A percentile compares a stretch with the other conserved stretches of the same genome.
phyloP scores from a whole-genome alignment of 129 eudicot genomes.

The Escallonia herrerae region DNA sequence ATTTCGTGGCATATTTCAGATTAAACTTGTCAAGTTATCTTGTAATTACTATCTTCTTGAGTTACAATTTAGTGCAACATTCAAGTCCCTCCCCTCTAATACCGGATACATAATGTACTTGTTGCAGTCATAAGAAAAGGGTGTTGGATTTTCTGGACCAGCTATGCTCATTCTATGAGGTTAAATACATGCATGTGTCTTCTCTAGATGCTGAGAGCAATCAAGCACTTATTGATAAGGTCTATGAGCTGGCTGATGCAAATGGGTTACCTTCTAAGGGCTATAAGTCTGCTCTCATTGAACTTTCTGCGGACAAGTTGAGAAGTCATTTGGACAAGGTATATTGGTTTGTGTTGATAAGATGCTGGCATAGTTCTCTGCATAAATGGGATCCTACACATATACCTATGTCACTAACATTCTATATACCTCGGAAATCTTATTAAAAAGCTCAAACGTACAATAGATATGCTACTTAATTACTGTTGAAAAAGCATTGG shows the following conservation, averaged over 20 bases:
- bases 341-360: background rate
- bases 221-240: conserved; percentile 52
- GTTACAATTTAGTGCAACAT: background rate
- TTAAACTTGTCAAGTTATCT: too few species aligned
- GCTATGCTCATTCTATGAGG: conserved; percentile 55
- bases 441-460: too few species aligned
- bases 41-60: too few species aligned
- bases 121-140: conserved; percentile 73
- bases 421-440: too few species aligned
- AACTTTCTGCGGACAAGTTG: conserved; percentile 42
- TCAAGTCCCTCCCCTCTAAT: background rate
- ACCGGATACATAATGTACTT: background rate
- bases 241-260: conserved; percentile 60
- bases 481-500: too few species aligned
- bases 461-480: too few species aligned
- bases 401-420: too few species aligned
- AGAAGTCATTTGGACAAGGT: conserved; percentile 68
- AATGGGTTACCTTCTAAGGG: conserved; percentile 61
- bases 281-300: conserved; percentile 47
- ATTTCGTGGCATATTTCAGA: background rate
- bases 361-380: too few species aligned
- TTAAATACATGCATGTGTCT: conserved; percentile 27
- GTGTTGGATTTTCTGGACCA: conserved; percentile 77
- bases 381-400: too few species aligned
- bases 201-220: conserved; percentile 39